Evolutionary conservation across 2,329 filamentous ascomycete species (phyloP), one percentile per base, ranked within the genome.

Genomic region (Parafenestella ontariensis): DNA sequence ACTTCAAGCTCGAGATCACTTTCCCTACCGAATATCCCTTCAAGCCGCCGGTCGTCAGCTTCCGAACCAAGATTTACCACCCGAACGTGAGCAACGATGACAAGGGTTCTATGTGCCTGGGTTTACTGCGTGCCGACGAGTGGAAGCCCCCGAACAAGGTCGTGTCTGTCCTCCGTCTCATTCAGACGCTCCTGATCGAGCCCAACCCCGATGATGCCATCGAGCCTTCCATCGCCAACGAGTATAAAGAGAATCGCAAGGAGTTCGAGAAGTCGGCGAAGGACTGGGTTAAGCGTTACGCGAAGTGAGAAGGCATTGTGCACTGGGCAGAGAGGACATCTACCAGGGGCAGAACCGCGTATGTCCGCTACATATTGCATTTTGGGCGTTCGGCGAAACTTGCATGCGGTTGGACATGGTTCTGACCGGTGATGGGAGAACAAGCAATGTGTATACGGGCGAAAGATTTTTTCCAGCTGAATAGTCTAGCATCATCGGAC

Each of bases 31-130:
- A 92, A 70, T 96, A 96, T 81, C 92, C 92, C 31, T 96, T 96
- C 87, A 95, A 95, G 78, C 87, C 92, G 20, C 92, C 92, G 15
- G 81, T 84, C 56, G 83, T 96, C 65, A 87, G 84, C 71, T 96
- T 96, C 83, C 80, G 82, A 62, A 96, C 92, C 46, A 94, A 93
- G 78, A 90, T 96, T 82, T 97, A 96, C 84, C 93, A 97, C 80
- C 92, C 93, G 40, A 97, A 97, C 79, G 86, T 97, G 55, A 92
- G 89, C 71, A 95, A 96, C 83, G 92, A 96, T 76, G 84, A 85
- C 71, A 85, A 87, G 64, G 93, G 93, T 58, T 89, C 84, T 78
- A 91, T 97, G 86, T 97, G 93, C 78, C 83, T 97, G 40, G 87
- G 86, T 56, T 85, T 93, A 76, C 86, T 97, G 65, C 91, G 93